Conservation (phyloP, 2,329 filamentous ascomycete species). For the Pyrenochaeta sp. region DNA sequence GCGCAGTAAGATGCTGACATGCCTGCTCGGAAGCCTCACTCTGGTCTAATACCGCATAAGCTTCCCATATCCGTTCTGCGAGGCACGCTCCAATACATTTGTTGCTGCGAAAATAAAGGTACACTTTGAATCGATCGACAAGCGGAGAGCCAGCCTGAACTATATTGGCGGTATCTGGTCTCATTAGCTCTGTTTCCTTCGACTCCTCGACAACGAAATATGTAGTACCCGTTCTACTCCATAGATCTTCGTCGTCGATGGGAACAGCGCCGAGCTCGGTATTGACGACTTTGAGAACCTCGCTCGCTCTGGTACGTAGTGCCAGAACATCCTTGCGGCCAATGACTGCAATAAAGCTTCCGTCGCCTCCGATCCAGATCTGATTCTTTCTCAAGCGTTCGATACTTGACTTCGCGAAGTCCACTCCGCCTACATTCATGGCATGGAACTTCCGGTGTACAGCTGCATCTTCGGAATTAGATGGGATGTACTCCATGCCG, state of each 20-base stretch:
- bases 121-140: conserved; percentile 64
- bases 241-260: conserved; percentile 65
- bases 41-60: conserved; percentile 56
- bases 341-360: conserved; percentile 64
- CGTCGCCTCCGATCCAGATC: conserved; percentile 55
- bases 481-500: conserved; percentile 72
- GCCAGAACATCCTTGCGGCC: conserved; percentile 61
- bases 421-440: conserved; percentile 66
- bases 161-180: conserved; percentile 41
- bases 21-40: conserved; percentile 24
- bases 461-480: conserved; percentile 66
- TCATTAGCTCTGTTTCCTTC: conserved; percentile 8
- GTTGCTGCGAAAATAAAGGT: conserved; percentile 66
- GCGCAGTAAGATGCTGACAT: conserved; percentile 19
- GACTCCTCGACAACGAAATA: conserved; percentile 6
- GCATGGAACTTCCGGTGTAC: conserved; percentile 71
- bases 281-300: conserved; percentile 66
- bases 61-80: conserved; percentile 66
- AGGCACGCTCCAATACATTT: conserved; percentile 70
- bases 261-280: conserved; percentile 67
- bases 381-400: conserved; percentile 59
- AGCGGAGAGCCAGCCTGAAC: conserved; percentile 33
- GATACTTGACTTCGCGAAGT: conserved; percentile 66
- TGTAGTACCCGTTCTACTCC: conserved; percentile 56
- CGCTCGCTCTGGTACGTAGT: conserved; percentile 62